Evolutionary conservation across 331 rosid genomes (phyloP), one percentile per base, ranked within the genome.

Genomic region (Prunus yedoensis): DNA sequence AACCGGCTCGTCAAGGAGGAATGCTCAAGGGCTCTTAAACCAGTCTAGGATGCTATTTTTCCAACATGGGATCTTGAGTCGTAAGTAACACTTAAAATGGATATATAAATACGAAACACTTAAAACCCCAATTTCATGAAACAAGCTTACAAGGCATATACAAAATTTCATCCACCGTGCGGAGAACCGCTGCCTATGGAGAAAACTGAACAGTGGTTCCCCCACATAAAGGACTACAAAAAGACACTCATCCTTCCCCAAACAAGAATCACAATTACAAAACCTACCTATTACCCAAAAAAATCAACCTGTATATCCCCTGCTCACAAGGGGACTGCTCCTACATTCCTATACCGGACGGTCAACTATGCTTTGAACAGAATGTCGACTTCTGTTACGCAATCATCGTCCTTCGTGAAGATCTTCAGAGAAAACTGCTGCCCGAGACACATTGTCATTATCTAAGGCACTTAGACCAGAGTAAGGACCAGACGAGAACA

Each of bases 401-500:
- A 66, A 68, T 91, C 86, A 93, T 68, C 98, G 81, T 75, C 98
- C 98, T 85, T 91, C 98, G 18, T 91, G 98, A 77, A 93, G 98
- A 85, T 93, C 98, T 87, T 93, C 98, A 15, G 97, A 93, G 87
- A 89, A 93, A 61, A 93, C 85, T n/a, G 81, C 96, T 2, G 97
- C 87, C 71, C 94, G 85, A 18, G 97, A 85, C 76, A 83, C 74
- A 80, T 85, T 88, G 67, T 91, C 98, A 66, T 88, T 81, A 59
- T 93, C 98, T 62, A 89, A 89, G 77, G 80, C 81, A 51, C 93
- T 93, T 59, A 91, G 82, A 57, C 91, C 92, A 35, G 98, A 93
- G 90, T 91, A 85, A 45, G 96, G 94, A 71, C 98, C 98, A 2
- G 98, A 93, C 68, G 97, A 93, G 89, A 91, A 91, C 77, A 93